Base-by-base conservation (phyloP, 768 basidiomycete species). In the Amanita thiersii region DNA sequence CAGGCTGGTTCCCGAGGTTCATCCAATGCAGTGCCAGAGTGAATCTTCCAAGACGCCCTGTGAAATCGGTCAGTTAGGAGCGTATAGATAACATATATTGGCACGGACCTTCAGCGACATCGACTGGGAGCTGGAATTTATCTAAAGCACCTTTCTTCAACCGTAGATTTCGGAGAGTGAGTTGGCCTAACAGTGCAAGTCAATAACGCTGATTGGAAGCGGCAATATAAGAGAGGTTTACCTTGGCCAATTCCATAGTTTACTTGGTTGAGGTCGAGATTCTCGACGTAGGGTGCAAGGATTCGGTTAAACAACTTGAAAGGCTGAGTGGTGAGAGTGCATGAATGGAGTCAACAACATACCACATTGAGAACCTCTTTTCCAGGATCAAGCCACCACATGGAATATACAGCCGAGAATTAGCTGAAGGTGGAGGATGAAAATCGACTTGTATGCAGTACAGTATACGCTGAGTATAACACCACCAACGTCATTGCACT, bases 111-210 rank as follows among this genome's bases (percentile, higher is more conserved):
- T 97, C 90, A 8, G 87, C 65, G 8, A 99, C 91, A 67, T 98
- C 93, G 1, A 99, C 80, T 0, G 96, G 96, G 15, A 99, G 69
- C 44, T 90, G 75, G 59, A 98, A 96, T 59, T 94, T 91, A 62
- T 98, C 96, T 37, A 99, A 68, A 0, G 87, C 91, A 32, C 87
- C 86, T 62, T 82, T 91, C 68, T 94, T 98, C 50, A 99, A 72
- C 40, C 81, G 82, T 37, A 99, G 62, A 52, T 87, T 84, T 20
- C 77, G 73, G 39, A 96, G 69, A 5, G 81, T 85, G 37, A 89
- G 59, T 61, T 86, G 81, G 30, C 87, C 86, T 89, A 33, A 26
- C 38, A 14, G 26, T 23, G n/a, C 1, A 35, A 35, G 37, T 46
- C 50, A 41, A 48, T 39, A 47, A 37, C 29, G 30, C 31, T 2